Conservation (phyloP, 179 eudicot genomes). For the Camellia oleifera region DNA sequence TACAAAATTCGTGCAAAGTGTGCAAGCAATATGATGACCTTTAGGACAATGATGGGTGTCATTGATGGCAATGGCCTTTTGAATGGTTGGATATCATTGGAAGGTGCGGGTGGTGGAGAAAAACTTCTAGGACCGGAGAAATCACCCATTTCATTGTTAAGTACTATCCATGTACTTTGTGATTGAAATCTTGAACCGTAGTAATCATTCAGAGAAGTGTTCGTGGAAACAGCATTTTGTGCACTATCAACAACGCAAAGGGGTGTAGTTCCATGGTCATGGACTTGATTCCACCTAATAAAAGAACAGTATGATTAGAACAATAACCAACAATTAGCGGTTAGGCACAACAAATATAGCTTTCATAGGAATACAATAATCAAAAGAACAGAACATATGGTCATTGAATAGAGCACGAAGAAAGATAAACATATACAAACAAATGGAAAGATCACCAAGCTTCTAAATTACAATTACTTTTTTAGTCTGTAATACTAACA, state of each 20-base stretch:
- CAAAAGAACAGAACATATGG: too few relatives aligned
- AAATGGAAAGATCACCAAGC: too few relatives aligned
- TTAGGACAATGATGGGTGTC: constrained; percentile 26
- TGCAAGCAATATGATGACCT: constrained; percentile 17
- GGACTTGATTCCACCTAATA: constrained; percentile 26
- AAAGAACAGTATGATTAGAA: too few relatives aligned
- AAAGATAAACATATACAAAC: too few relatives aligned
- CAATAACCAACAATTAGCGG: too few relatives aligned
- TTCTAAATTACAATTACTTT: too few relatives aligned
- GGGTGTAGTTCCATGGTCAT: constrained; percentile 34
- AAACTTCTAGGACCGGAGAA: constrained; percentile 22
- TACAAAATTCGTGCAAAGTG: too few relatives aligned
- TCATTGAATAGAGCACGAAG: too few relatives aligned
- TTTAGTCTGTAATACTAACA: too few relatives aligned
- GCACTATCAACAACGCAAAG: constrained; percentile 26
- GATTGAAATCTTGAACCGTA: constrained; percentile 27
- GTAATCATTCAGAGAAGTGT: constrained; percentile 17
- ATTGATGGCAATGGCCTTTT: constrained; percentile 32
- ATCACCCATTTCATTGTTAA: constrained; percentile 36
- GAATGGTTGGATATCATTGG: constrained; percentile 27
- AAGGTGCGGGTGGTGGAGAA: constrained; percentile 24
- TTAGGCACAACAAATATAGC: too few relatives aligned
- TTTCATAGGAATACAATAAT: too few relatives aligned
- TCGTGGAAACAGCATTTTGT: constrained; percentile 33
- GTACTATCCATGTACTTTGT: constrained; percentile 26